Conservation (phyloP, 805 yeast genomes). For the Nakazawaea wyomingensis region DNA sequence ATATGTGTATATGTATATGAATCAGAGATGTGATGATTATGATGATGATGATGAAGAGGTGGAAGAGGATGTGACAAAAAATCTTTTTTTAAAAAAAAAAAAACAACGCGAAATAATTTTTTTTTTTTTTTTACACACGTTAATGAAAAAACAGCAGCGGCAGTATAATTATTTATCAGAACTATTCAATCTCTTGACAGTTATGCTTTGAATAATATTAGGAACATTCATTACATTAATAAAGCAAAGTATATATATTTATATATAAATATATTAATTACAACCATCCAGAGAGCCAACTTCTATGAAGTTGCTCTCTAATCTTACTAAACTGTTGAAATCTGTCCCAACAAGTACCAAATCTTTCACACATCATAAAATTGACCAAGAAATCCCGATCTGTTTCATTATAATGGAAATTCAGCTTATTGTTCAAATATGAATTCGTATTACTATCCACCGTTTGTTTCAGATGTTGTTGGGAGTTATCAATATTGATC, state of each 20-base stretch:
- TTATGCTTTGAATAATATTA: no score
- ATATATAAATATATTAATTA: neutral
- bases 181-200: no score
- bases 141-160: no score
- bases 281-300: slow-evolving; percentile 24
- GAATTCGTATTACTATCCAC: slow-evolving; percentile 13
- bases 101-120: no score
- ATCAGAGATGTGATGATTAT: no score
- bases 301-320: slow-evolving; percentile 27
- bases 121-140: no score
- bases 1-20: neutral
- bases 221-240: no score
- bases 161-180: no score
- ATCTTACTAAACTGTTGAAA: slow-evolving; percentile 30
- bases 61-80: no score
- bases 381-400: slow-evolving; percentile 33
- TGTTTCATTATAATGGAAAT: slow-evolving; percentile 31
- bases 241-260: neutral
- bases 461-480: slow-evolving; percentile 6
- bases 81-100: no score
- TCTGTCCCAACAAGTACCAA: slow-evolving; percentile 35
- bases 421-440: slow-evolving; percentile 18
- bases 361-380: slow-evolving; percentile 34
- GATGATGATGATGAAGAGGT: no score
- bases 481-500: slow-evolving; percentile 12